Evolutionary conservation across 1,139 yeast species (phyloP).

Genomic region (Blastobotrys serpentis): DNA sequence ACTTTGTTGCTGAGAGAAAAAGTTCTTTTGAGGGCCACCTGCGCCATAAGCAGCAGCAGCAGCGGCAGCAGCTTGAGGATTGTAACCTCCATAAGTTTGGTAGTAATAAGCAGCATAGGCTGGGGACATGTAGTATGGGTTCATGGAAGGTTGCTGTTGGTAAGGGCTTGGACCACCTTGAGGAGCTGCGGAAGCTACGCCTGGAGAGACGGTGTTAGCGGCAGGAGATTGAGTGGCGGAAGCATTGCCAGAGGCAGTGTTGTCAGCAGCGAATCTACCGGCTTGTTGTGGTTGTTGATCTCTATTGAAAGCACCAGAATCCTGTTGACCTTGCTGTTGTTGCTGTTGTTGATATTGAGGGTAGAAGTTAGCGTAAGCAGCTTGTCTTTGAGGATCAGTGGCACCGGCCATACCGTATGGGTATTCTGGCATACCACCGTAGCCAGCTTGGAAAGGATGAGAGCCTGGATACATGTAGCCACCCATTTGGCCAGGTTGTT

Average conservation of each 20-base stretch:
- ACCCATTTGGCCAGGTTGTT: slow-evolving; percentile 27
- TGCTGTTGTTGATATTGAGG: slow-evolving; percentile 22
- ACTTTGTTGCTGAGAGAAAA: slow-evolving; percentile 29
- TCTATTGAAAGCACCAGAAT: slow-evolving; percentile 7
- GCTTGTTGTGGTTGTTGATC: slow-evolving; percentile 13
- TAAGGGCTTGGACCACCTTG: slow-evolving; percentile 19
- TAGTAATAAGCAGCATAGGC: slow-evolving; percentile 36
- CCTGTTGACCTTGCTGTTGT: slow-evolving; percentile 15
- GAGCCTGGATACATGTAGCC: slow-evolving; percentile 31
- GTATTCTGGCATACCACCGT: slow-evolving; percentile 21
- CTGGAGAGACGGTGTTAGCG: slow-evolving; percentile 23
- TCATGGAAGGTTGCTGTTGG: slow-evolving; percentile 29
- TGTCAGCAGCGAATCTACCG: slow-evolving; percentile 13
- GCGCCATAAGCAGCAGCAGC: slow-evolving; percentile 28
- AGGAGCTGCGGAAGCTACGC: slow-evolving; percentile 25
- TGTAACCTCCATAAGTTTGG: slow-evolving; percentile 33
- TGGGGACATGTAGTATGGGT: slow-evolving; percentile 34
- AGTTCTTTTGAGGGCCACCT: slow-evolving; percentile 25
- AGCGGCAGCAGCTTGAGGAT: slow-evolving; percentile 30
- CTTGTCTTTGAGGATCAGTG: slow-evolving; percentile 22
- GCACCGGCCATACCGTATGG: slow-evolving; percentile 19
- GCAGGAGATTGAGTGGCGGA: slow-evolving; percentile 29
- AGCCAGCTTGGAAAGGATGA: slow-evolving; percentile 26
- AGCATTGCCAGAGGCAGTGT: slow-evolving; percentile 21
- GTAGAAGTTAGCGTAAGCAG: slow-evolving; percentile 23